phyloP scores from a whole-genome alignment of 2,329 filamentous ascomycete genomes.

The Fusarium sp. region DNA sequence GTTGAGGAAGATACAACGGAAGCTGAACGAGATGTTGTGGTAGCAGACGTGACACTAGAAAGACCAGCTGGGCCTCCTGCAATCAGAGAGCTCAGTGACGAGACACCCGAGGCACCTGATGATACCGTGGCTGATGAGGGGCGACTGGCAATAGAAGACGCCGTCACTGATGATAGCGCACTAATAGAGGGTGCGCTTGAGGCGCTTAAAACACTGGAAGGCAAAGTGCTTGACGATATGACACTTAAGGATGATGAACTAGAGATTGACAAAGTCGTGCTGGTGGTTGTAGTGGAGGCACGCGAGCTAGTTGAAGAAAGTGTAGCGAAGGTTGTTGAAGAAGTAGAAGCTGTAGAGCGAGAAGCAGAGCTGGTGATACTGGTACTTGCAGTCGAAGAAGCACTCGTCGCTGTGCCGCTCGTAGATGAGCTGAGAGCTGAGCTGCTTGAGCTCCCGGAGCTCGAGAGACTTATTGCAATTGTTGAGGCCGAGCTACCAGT shows the following conservation, averaged over 20 bases:
- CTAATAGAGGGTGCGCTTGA: slow-evolving; percentile 25
- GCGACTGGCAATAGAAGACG: slow-evolving; percentile 32
- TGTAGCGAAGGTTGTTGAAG: background rate
- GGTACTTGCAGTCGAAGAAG: background rate
- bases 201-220: background rate
- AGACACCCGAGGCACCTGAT: slow-evolving; percentile 36
- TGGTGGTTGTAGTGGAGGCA: background rate
- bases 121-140: slow-evolving; percentile 7
- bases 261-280: background rate
- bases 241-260: background rate
- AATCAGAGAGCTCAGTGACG: slow-evolving; percentile 7
- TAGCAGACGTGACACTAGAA: rapidly evolving
- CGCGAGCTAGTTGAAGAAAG: background rate
- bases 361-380: background rate
- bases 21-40: background rate
- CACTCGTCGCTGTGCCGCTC: background rate
- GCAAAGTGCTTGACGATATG: background rate
- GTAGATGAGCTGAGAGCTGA: background rate
- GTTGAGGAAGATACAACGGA: background rate
- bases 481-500: background rate
- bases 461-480: background rate
- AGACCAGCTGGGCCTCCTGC: background rate
- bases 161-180: background rate
- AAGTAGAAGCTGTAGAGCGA: background rate
- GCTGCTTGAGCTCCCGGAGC: background rate